Percentiles rank a stretch among this genome's conserved stretches.
phyloP scores from a whole-genome alignment of 192 early-diverging fungal species.

The Rhizoclosmatium globosum region DNA sequence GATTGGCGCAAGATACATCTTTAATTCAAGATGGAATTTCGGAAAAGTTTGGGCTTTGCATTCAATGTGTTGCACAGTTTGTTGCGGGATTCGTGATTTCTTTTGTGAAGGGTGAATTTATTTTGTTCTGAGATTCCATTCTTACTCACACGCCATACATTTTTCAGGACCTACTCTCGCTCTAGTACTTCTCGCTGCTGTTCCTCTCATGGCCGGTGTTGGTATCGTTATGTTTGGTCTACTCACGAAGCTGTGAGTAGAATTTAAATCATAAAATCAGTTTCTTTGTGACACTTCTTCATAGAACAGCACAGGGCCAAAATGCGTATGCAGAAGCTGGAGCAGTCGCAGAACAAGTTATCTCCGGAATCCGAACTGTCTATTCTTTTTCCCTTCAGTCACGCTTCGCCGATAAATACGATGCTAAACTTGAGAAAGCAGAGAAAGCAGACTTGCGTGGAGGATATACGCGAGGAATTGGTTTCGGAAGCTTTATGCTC shows the following conservation, averaged over 20 bases:
- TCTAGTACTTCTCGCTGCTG: conserved; percentile 28
- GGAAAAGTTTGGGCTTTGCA: conserved; percentile 57
- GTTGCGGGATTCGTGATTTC: conserved; percentile 56
- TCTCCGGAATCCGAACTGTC: conserved; percentile 89
- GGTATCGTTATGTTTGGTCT: conserved; percentile 84
- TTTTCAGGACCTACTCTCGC: conserved; percentile 24
- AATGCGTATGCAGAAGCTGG: conserved; percentile 83
- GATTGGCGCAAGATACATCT: conserved; percentile 52
- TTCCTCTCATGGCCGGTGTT: conserved; percentile 46
- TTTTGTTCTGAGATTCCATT: neutral
- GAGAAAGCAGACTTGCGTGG: conserved; percentile 69
- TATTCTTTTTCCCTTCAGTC: conserved; percentile 82
- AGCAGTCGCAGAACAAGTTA: conserved; percentile 79
- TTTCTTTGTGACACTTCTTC: neutral
- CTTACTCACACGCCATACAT: neutral
- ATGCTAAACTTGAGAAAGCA: conserved; percentile 68
- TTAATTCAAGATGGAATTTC: conserved; percentile 62
- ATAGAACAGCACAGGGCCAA: conserved; percentile 34
- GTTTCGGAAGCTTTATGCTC: conserved; percentile 80
- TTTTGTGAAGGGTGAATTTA: conserved; percentile 62
- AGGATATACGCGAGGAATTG: conserved; percentile 63
- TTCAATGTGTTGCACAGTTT: conserved; percentile 51
- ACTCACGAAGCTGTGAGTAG: conserved; percentile 68
- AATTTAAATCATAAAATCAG: conserved; percentile 32
- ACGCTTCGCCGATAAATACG: conserved; percentile 72